Base-by-base conservation (phyloP, 805 yeast species). In the Candida taoyuanica region DNA sequence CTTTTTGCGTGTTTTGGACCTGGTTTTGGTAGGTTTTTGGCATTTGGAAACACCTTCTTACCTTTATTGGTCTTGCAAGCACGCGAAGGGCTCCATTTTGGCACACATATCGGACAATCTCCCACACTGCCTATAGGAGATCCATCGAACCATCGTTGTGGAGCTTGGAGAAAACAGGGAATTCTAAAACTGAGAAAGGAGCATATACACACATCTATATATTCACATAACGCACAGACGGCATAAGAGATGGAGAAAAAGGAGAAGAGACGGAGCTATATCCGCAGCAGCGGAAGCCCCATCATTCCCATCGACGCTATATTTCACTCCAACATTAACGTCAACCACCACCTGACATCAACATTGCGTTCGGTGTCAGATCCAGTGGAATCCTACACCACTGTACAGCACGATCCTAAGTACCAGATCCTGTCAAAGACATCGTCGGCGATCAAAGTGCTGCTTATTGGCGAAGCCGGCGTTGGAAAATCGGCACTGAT, bases 401-500 rank as follows among this genome's bases (percentile, higher is more conserved):
- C 41, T 2, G 50, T 48, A 3, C 45, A 47, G 15, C 57, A 54
- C 29, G 42, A 47, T 15, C 49, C 47, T 1, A 42, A 45, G n/a
- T 49, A 44, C 28, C 37, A 31, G 18, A 19, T 40, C 3, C 39
- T 37, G 3, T 24, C 37, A 1, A 50, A 44, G 40, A 45, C 58
- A 1, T 40, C 51, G 1, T 50, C 57, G 3, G 46, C 53, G 23
- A 56, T 64, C 34, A 69, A 69, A 44, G 39, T 68, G 5, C 47
- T 69, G 8, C 50, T 68, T 5, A 57, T 70, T 20, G 75, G 76
- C 3, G 69, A 70, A 32, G 67, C 73, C 2, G 68, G 71, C 11
- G 74, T 71, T 3, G 76, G 76, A 1, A 71, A 71, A 43, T 65
- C 73, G 7, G 73, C 75, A 1, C 56, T 70, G 45, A 61, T 71